These are phyloP conservation scores for Pyrus pyrifolia DNA, from an alignment of 306 rosid species.

Conservation along the genomic window DNA sequence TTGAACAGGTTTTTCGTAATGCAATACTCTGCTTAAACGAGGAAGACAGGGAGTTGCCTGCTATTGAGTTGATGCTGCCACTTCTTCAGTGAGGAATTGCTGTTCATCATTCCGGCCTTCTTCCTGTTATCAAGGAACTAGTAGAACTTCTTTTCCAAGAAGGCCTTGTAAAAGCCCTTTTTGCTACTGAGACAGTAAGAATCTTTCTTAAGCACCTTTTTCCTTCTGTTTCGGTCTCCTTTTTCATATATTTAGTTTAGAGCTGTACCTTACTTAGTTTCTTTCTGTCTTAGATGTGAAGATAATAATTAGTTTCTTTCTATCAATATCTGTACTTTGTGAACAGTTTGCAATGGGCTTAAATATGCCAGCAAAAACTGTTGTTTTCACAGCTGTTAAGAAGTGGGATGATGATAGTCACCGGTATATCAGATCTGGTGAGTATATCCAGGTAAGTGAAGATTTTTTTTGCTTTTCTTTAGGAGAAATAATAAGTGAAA, in stretches of 20 bases:
- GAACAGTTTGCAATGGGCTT: slow-evolving; percentile 97
- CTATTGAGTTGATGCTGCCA: slow-evolving; percentile 88
- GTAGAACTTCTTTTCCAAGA: slow-evolving; percentile 97
- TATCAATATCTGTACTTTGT: slow-evolving; percentile 6
- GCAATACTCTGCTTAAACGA: slow-evolving; percentile 86
- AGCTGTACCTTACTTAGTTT: slow-evolving; percentile 12
- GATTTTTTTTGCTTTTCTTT: slow-evolving; percentile 5
- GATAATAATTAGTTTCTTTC: not conserved
- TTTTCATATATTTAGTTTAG: not conserved
- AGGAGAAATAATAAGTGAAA: not conserved
- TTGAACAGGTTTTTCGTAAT: slow-evolving; percentile 70
- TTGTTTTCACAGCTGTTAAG: slow-evolving; percentile 90
- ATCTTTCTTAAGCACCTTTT: slow-evolving; percentile 5
- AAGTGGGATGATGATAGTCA: slow-evolving; percentile 99
- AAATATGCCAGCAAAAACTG: slow-evolving; percentile 99
- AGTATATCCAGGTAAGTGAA: slow-evolving; percentile 86
- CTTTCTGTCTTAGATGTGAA: not conserved
- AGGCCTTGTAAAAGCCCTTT: slow-evolving; percentile 97
- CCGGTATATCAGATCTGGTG: slow-evolving; percentile 94
- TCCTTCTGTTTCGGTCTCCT: slow-evolving; percentile 1
- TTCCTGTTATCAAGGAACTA: slow-evolving; percentile 93
- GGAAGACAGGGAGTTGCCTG: slow-evolving; percentile 91
- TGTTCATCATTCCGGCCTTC: slow-evolving; percentile 99
- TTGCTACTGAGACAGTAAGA: slow-evolving; percentile 96
- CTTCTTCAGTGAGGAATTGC: slow-evolving; percentile 96